Base-by-base conservation (phyloP, 2,329 filamentous ascomycete species). In the Fusarium succisae region DNA sequence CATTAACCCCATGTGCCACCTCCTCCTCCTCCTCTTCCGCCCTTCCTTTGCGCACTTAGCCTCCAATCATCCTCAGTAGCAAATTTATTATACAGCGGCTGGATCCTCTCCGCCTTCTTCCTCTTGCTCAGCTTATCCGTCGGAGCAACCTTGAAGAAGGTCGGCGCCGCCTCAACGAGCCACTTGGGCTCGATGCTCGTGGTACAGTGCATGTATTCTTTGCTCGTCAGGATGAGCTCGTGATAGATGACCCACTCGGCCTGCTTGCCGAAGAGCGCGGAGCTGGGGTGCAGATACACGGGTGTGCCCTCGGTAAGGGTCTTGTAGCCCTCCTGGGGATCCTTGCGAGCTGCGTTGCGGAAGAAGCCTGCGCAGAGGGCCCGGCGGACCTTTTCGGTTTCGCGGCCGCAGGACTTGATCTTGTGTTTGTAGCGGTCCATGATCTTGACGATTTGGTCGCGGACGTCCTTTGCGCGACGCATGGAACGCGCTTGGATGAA, bases 121-220 rank as follows among this genome's bases (percentile, higher is more conserved):
- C 96, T 87, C 88, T 98, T 98, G 74, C 93, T 96, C 79, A 99
- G 83, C 63, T 90, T 88, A 80, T 98, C 94, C 41, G 93, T 96
- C 1, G 94, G 91, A 24, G 96, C 96, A 9, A 98, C 94, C 88
- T 97, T 98, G 91, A 98, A 99, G 86, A 98, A 99, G 0, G 95
- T 98, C 15, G 97, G 96, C n/a, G 97, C 96, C 18, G 95, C 96
- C 79, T 98, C 95, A 2, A 98, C 95, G 28, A 99, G 89, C 91
- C 91, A 93, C 80, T 97, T 98, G 14, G 96, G 96, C 84, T 99
- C 96, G 78, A 99, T 98, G 8, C 90, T 90, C 8, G 94, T 98
- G 20, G 95, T 96, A 80, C 91, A 94, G 79, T 98, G 95, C 96
- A 99, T 98, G 83, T 98, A 99, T 84, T 99, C 96, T 85, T 97